phyloP scores from a whole-genome alignment of 2,329 filamentous ascomycete species.

The Cylindrodendrum hubeiense region DNA sequence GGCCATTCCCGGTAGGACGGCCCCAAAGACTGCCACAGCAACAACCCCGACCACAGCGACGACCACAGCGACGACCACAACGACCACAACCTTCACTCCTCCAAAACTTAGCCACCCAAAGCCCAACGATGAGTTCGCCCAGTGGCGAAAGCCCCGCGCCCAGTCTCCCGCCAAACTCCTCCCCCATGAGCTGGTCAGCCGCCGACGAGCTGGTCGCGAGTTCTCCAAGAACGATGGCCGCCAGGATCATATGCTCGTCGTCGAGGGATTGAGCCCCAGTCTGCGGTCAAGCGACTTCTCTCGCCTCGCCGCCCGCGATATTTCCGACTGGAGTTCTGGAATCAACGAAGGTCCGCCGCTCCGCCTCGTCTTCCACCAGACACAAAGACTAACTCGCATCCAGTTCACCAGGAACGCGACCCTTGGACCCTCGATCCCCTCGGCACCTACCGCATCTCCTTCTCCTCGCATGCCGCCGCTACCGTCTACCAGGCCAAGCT shows the following conservation, averaged over 20 bases:
- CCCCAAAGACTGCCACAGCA: neutral
- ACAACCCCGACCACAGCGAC: neutral
- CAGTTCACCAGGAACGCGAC: conserved; percentile 74
- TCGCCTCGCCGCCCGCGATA: conserved; percentile 73
- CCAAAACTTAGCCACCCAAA: neutral
- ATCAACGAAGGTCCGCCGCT: conserved; percentile 65
- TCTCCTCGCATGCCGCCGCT: conserved; percentile 71
- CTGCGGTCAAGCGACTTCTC: conserved; percentile 78
- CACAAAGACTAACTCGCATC: conserved; percentile 11
- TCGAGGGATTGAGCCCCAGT: conserved; percentile 69
- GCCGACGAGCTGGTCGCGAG: neutral
- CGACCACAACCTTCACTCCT: neutral
- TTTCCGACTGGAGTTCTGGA: conserved; percentile 76
- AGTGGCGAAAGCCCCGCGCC: neutral
- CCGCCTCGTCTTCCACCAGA: neutral
- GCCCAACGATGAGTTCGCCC: conserved; percentile 1
- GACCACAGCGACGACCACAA: neutral
- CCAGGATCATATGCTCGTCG: conserved; percentile 60
- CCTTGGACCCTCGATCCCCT: conserved; percentile 71
- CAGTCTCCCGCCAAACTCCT: neutral
- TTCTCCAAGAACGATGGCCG: neutral
- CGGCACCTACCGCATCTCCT: conserved; percentile 78
- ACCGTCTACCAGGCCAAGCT: conserved; percentile 65
- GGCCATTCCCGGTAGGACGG: neutral
- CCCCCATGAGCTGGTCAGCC: neutral